Evolutionary conservation across 306 rosid genomes (phyloP).

Genomic region (Fragaria ananassa): DNA sequence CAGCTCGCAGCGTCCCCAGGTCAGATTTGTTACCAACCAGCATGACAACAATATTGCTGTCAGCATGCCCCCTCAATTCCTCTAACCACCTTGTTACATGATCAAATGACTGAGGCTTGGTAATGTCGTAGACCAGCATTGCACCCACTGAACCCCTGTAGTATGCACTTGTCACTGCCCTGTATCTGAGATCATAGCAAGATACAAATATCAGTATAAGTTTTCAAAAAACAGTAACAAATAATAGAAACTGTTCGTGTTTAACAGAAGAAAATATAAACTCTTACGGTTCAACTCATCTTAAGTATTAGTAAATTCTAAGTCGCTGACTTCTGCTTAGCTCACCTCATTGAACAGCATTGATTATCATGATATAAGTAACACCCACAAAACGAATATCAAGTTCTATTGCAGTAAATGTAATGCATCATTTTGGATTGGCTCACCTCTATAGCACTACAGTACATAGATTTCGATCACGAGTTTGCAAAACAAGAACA

Average conservation of each 20-base stretch:
- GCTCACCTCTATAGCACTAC: not conserved
- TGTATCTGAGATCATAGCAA: slow-evolving; percentile 57
- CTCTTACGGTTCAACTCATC: not conserved
- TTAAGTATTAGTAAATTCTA: not conserved
- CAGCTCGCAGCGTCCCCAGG: slow-evolving; percentile 61
- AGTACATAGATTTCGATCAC: not conserved
- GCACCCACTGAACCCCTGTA: slow-evolving; percentile 97
- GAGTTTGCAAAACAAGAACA: not conserved
- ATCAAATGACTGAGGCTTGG: slow-evolving; percentile 68
- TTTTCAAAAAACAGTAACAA: not conserved
- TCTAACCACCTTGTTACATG: slow-evolving; percentile 80
- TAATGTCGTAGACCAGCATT: slow-evolving; percentile 81
- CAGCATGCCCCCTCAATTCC: slow-evolving; percentile 72
- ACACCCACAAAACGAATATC: not conserved
- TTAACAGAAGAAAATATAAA: not conserved
- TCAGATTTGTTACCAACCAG: slow-evolving; percentile 96
- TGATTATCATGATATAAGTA: not conserved
- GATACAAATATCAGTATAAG: not conserved
- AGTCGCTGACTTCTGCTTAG: not conserved
- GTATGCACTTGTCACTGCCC: slow-evolving; percentile 94
- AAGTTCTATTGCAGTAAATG: not conserved
- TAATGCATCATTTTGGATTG: not conserved
- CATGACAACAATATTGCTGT: slow-evolving; percentile 70
- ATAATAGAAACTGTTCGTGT: not conserved
- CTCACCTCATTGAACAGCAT: not conserved